These are phyloP conservation scores for Collybia sp. DNA, from an alignment of 768 basidiomycete genomes.

Conservation along the genomic window DNA sequence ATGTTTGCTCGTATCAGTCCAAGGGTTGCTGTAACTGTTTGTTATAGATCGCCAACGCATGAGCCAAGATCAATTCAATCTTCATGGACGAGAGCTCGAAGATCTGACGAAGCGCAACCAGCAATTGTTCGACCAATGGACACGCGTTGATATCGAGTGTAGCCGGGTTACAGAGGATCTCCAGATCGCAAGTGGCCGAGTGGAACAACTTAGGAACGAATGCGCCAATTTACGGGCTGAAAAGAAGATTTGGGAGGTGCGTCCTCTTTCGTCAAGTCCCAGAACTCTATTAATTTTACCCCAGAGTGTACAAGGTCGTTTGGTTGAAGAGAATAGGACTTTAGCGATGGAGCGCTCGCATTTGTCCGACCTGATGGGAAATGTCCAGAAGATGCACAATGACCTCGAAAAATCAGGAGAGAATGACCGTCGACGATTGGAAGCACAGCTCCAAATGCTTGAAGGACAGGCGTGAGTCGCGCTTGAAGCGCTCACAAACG, in stretches of 20 bases:
- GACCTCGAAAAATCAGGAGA: slow-evolving; percentile 82
- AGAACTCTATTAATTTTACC: neutral
- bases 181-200: slow-evolving; percentile 46
- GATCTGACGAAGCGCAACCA: slow-evolving; percentile 65
- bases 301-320: slow-evolving; percentile 73
- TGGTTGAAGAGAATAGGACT: slow-evolving; percentile 82
- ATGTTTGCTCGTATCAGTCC: slow-evolving; percentile 16
- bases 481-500: neutral
- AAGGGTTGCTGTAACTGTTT: neutral
- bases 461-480: slow-evolving; percentile 70
- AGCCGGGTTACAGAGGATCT: slow-evolving; percentile 66
- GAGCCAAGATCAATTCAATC: slow-evolving; percentile 60
- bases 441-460: slow-evolving; percentile 72
- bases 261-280: slow-evolving; percentile 16
- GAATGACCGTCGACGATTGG: slow-evolving; percentile 78
- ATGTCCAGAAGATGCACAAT: slow-evolving; percentile 86
- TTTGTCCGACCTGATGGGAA: slow-evolving; percentile 82
- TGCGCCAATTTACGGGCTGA: slow-evolving; percentile 86
- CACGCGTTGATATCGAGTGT: slow-evolving; percentile 71
- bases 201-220: slow-evolving; percentile 83
- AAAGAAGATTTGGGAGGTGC: slow-evolving; percentile 90
- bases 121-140: slow-evolving; percentile 69
- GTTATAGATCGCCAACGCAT: slow-evolving; percentile 62
- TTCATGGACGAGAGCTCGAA: slow-evolving; percentile 63
- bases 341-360: slow-evolving; percentile 80